Conservation (phyloP, 768 basidiomycete genomes). For the Chlorophyllum brunneum region DNA sequence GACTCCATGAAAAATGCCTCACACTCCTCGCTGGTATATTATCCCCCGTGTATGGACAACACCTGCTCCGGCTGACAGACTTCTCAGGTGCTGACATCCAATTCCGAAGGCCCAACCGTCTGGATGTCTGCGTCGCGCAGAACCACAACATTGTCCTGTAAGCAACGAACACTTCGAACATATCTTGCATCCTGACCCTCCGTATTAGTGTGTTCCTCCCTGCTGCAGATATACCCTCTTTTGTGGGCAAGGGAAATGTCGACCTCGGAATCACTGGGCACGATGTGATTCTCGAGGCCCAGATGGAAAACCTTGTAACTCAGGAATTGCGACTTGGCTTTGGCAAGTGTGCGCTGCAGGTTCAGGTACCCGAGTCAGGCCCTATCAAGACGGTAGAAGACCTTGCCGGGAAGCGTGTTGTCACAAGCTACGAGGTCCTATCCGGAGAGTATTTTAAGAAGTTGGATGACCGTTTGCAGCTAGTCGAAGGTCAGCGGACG, state of each 20-base stretch:
- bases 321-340: constrained; percentile 85
- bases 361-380: constrained; percentile 84
- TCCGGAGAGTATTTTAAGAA: constrained; percentile 71
- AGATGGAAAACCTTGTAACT: constrained; percentile 74
- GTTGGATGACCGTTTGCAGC: constrained; percentile 51
- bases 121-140: constrained; percentile 91
- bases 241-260: constrained; percentile 96
- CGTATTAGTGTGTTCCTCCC: constrained; percentile 85
- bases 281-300: constrained; percentile 91
- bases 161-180: constrained; percentile 23
- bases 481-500: constrained; percentile 59
- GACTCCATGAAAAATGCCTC: constrained; percentile 88
- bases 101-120: constrained; percentile 79
- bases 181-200: not conserved
- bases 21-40: constrained; percentile 72
- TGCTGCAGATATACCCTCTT: constrained; percentile 95
- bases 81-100: constrained; percentile 87
- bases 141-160: constrained; percentile 95
- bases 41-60: not conserved
- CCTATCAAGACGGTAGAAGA: constrained; percentile 69
- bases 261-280: constrained; percentile 98
- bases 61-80: no score
- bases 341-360: constrained; percentile 85
- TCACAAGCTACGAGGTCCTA: constrained; percentile 93
- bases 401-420: constrained; percentile 87